Evolutionary conservation across 345 rosid species (phyloP).

Genomic region (Corymbia maculata): DNA sequence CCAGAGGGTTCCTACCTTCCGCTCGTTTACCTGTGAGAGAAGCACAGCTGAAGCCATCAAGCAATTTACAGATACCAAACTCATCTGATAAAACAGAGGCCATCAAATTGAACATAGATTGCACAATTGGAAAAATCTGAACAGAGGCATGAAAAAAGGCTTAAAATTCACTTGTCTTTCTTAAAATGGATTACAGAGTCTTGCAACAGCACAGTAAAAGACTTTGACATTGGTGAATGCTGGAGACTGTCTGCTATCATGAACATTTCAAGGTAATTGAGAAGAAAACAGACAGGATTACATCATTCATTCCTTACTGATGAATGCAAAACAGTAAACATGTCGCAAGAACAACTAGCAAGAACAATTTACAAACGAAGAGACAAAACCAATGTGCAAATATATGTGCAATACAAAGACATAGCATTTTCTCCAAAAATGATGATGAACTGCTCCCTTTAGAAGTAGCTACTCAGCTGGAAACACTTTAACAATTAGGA

Average conservation of each 20-base stretch:
- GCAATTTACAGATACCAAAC: neutral
- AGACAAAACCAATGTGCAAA: neutral
- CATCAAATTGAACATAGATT: neutral
- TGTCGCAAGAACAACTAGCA: neutral
- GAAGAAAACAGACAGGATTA: neutral
- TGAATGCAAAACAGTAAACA: neutral
- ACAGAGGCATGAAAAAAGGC: neutral
- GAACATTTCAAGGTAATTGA: neutral
- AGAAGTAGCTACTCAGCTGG: neutral
- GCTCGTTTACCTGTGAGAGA: conserved; percentile 48
- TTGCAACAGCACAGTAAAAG: too few species aligned
- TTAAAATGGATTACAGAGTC: too few species aligned
- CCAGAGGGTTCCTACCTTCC: conserved; percentile 47
- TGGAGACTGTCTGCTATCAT: neutral
- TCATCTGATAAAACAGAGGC: neutral
- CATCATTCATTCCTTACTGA: neutral
- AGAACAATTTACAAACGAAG: neutral
- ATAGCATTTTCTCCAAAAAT: neutral
- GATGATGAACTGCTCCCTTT: neutral
- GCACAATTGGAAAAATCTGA: neutral
- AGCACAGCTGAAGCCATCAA: neutral
- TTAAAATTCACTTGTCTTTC: neutral
- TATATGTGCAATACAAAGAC: neutral
- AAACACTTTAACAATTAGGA: neutral
- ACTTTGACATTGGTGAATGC: too few species aligned